Evolutionary conservation across 169 alveolate species (phyloP).

Genomic region (Sarcocystis neurona): DNA sequence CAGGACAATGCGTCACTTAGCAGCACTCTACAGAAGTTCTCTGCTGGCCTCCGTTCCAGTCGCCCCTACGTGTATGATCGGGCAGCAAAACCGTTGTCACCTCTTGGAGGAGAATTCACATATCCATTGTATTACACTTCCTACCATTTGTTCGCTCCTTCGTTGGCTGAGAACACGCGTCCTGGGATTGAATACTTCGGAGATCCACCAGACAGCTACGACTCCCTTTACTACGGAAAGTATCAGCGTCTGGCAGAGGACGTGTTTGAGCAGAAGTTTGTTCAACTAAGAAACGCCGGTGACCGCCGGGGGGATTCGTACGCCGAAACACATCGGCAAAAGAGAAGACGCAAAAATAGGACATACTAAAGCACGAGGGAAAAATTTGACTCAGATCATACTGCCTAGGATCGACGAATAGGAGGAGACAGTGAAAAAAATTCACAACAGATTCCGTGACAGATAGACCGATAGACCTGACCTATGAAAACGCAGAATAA

Average conservation of each 20-base stretch:
- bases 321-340: too few relatives aligned
- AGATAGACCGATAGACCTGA: too few relatives aligned
- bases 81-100: neutral
- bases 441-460: too few relatives aligned
- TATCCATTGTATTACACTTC: slow-evolving; percentile 29
- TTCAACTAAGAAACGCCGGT: neutral
- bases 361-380: too few relatives aligned
- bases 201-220: slow-evolving; percentile 9
- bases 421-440: too few relatives aligned
- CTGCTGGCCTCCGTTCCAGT: too few relatives aligned
- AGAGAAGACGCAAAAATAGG: too few relatives aligned
- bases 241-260: slow-evolving; percentile 8
- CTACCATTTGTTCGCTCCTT: slow-evolving; percentile 11
- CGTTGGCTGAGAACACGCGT: neutral
- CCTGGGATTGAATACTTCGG: slow-evolving; percentile 36
- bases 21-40: too few relatives aligned
- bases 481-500: too few relatives aligned
- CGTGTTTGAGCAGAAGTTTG: neutral
- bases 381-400: too few relatives aligned
- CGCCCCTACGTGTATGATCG: slow-evolving; percentile 9
- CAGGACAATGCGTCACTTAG: too few relatives aligned
- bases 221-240: neutral
- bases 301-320: neutral
- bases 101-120: neutral
- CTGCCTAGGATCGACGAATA: too few relatives aligned